Evolutionary conservation across 805 yeast genomes (phyloP).

Genomic region (Scheffersomyces lignosus): DNA sequence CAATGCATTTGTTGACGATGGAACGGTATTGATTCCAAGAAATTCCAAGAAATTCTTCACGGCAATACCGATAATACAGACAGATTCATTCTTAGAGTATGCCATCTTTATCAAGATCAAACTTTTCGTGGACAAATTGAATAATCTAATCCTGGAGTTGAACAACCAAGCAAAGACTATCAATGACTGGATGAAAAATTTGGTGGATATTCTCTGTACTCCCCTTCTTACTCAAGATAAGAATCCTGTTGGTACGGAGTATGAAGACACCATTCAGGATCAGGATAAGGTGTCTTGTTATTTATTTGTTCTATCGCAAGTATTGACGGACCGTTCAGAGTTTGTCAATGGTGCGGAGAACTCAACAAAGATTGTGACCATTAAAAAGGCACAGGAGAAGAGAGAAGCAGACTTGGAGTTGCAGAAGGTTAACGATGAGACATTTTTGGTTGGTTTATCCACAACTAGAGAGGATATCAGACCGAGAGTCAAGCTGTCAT

Average conservation of each 20-base stretch:
- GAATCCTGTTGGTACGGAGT: slow-evolving; percentile 72
- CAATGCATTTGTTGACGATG: slow-evolving; percentile 26
- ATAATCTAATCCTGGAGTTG: slow-evolving; percentile 30
- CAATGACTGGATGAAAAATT: slow-evolving; percentile 50
- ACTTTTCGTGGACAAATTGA: slow-evolving; percentile 21
- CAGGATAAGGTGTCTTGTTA: slow-evolving; percentile 71
- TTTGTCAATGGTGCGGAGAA: slow-evolving; percentile 37
- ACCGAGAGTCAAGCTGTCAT: slow-evolving; percentile 28
- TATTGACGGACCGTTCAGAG: slow-evolving; percentile 44
- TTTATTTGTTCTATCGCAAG: slow-evolving; percentile 52
- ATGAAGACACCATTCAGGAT: slow-evolving; percentile 66
- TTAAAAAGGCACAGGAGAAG: slow-evolving; percentile 19
- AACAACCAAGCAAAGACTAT: slow-evolving; percentile 53
- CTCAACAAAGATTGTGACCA: slow-evolving; percentile 15
- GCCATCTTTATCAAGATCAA: slow-evolving; percentile 20
- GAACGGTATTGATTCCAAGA: slow-evolving; percentile 30
- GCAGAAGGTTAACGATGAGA: slow-evolving; percentile 24
- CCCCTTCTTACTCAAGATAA: slow-evolving; percentile 50
- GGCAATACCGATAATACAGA: slow-evolving; percentile 27
- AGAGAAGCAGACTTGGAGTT: slow-evolving; percentile 22
- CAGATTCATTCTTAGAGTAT: slow-evolving; percentile 11
- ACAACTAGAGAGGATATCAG: slow-evolving; percentile 21
- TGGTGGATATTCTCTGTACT: slow-evolving; percentile 44
- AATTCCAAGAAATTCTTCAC: slow-evolving; percentile 32
- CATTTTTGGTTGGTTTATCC: slow-evolving; percentile 24